Base-by-base conservation (phyloP, 2,329 filamentous ascomycete genomes). In the Calonectria multiphialidica region DNA sequence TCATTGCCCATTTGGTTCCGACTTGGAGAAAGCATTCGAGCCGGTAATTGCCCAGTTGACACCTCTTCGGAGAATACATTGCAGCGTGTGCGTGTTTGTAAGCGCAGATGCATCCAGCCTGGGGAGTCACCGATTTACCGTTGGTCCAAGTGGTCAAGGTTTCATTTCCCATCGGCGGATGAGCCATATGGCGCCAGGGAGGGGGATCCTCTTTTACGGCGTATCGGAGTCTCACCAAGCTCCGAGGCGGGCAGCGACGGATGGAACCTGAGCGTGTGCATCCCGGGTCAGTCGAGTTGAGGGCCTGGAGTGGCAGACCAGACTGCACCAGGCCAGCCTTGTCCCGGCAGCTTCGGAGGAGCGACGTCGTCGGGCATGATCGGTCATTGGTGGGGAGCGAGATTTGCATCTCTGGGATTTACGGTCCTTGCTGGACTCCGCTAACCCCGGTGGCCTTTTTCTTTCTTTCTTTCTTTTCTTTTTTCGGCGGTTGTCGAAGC, bases 141-240 rank as follows among this genome's bases (percentile, higher is more conserved):
- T 40, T 59, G 53, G 53, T 59, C 53, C 35, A 59, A 40, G 53
- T 37, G 25, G 53, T 30, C 53, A 59, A 59, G 53, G 53, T 40
- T 59, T 59, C 33, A 59, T 59, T 53, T 37, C 23, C 21, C 33
- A 57, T 57, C 53, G 53, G 30, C 53, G 30, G 28, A 55, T 55
- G 53, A 57, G 30, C 33, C 35, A 57, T 16, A 37, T 37, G 35
- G 53, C 33, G 53, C 35, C 25, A 53, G 53, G 9, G 33, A 25
- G 15, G 21, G 15, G 21, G 33, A 12, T 59, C 53, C 53, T 59
- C 33, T 40, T 40, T 40, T 7, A 59, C 53, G 53, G 53, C 16
- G 5, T 30, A 59, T 59, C 53, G 53, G 53, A 59, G 33, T 59
- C 53, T 59, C n/a, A 40, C 15, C 53, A 59, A 16, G 53, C 35